Base-by-base conservation (phyloP, 2,329 filamentous ascomycete species). In the Colletotrichum abscissum region DNA sequence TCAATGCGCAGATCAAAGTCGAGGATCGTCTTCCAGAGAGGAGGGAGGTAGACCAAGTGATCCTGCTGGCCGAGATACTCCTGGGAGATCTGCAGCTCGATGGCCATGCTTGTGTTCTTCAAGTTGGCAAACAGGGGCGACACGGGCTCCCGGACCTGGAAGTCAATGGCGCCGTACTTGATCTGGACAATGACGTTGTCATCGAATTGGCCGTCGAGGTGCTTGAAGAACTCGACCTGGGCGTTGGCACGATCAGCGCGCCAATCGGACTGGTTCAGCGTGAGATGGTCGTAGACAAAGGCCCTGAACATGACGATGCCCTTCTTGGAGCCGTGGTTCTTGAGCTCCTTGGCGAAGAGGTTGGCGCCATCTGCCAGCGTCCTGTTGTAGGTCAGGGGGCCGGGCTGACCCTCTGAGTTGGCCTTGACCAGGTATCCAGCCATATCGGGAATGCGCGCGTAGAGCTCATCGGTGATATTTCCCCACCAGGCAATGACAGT, bases 121-220 rank as follows among this genome's bases (percentile, higher is more conserved):
- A 89, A 77, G 63, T 87, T 82, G 1, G 86, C 86, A 74, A 94
- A 93, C 1, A 94, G 81, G 0, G 92, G 92, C 4, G 89, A 92
- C 1, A 87, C 81, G 1, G 92, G 90, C 79, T 94, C 92, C 46
- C 92, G 88, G 12, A 93, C 90, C 77, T 94, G 92, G 80, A 94
- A 94, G 78, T 94, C 92, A 72, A 94, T 94, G 0, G 92, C 92
- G 0, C 92, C 92, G 74, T 92, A 93, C 80, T 94, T 94, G 81
- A 94, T 91, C 78, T 94, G 92, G 2, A 94, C 86, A 0, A 94
- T 86, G 0, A 94, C 92, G 59, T 94, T 94, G 58, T 92, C 89
- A 26, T 92, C 90, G 69, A 94, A 94, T 72, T 91, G 80, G 5
- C 86, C 88, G 76, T 94, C 92, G 0, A 94, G 85, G 0, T 86